A percentile compares a stretch with the other conserved stretches of the same genome.
phyloP scores from a whole-genome alignment of 176 grass and related monocot genomes.

The Paspalum notatum region DNA sequence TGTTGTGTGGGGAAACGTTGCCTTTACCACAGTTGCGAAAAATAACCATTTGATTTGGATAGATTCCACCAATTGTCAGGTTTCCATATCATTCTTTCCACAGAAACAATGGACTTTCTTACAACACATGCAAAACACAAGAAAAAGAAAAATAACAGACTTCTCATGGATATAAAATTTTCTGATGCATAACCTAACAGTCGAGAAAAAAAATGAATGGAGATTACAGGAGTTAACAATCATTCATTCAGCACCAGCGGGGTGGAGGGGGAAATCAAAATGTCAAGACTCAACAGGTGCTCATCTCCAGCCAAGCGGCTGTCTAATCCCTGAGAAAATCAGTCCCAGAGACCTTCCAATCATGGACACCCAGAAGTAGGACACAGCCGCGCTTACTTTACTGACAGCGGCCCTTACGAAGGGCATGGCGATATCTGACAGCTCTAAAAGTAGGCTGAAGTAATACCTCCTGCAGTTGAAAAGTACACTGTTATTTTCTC shows the following conservation, averaged over 20 bases:
- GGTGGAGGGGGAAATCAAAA: not conserved
- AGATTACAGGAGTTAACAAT: not conserved
- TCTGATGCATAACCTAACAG: not conserved
- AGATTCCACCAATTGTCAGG: not conserved
- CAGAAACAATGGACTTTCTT: not conserved
- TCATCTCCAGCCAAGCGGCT: slow-evolving; percentile 86
- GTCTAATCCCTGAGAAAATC: slow-evolving; percentile 88
- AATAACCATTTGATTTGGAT: not conserved
- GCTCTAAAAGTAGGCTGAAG: slow-evolving; percentile 86
- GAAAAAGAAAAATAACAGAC: not conserved
- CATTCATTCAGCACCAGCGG: not conserved
- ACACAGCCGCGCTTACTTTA: slow-evolving; percentile 72
- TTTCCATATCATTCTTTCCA: slow-evolving; percentile 10
- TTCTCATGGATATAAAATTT: not conserved
- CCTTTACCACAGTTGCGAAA: not conserved
- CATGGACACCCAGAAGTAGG: slow-evolving; percentile 89
- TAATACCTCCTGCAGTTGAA: slow-evolving; percentile 86
- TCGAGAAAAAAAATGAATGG: not conserved
- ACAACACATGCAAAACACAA: not conserved
- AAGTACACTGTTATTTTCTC: slow-evolving; percentile 18
- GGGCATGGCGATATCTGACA: slow-evolving; percentile 83
- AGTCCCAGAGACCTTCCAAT: slow-evolving; percentile 94
- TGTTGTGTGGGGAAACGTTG: not conserved
- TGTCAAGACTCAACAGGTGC: slow-evolving; percentile 12
- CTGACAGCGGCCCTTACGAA: slow-evolving; percentile 57